Base-by-base conservation (phyloP, 176 grass and related monocot species). In the Carex scoparia region DNA sequence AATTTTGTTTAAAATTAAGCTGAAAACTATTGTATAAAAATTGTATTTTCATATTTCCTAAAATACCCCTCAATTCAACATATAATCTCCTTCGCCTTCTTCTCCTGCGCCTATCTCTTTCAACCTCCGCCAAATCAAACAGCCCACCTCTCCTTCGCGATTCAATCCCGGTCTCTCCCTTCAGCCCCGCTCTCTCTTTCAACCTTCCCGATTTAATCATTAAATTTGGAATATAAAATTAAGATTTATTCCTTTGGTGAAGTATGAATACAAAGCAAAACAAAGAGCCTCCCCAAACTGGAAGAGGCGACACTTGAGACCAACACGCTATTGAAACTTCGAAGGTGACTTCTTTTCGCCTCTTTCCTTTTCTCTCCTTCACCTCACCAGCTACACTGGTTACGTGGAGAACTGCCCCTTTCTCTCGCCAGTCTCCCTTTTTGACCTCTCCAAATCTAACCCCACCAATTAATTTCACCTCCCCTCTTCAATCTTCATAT, bases 241-340 rank as follows among this genome's bases (percentile, higher is more conserved):
- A 23, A 23, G 23, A 23, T 23, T 23, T 23, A 23, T 23, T 23
- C 23, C 23, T 23, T 23, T 23, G 23, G 23, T 23, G 23, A 23
- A 23, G 23, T 23, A 23, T 23, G 23, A 35, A 63, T 61, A 81
- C 15, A 38, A 27, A 40, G 61, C 6, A 14, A 40, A 1, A 62
- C 18, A 38, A 40, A 23, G 23, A 23, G 23, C 23, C 8, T 60
- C 15, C 77, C 33, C 57, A 81, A 81, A 18, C 57, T 62, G 48
- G 79, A 56, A 49, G 19, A 5, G 11, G 11, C 48, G 7, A 32
- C 4, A 33, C 30, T 79, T 58, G 49, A 79, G 9, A 46, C 32
- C 15, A 81, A 18, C 79, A 81, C 60, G 56, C 79, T 33, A 62
- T 23, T 27, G 58, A 77, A 77, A 55, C 12, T 64, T 81, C 60